Evolutionary conservation across 306 rosid genomes (phyloP), one percentile per base, ranked within the genome.

Genomic region (Cucurbita argyrosperma): DNA sequence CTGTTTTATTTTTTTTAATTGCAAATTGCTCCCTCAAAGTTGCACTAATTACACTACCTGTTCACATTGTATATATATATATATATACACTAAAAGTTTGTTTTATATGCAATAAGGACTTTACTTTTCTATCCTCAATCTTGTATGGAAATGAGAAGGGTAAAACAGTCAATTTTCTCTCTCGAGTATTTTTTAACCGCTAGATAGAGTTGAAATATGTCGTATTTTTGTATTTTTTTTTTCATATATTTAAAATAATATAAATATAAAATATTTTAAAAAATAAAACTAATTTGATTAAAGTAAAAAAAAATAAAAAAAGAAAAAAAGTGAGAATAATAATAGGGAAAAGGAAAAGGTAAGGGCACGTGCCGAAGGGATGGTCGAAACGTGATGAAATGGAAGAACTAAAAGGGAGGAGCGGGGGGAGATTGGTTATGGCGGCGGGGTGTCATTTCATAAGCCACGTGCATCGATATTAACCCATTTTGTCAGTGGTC

Each of bases 391-490:
- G 90, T 90, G 96, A 81, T 76, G 78, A 88, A 88, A 84, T 80
- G 87, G 65, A 70, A 53, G 45, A 38, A 13, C 16, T 0, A 11
- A 78, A 79, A 78, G 72, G 7, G 73, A 78, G 74, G 49, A 5
- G 37, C 21, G 73, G 50, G n/a, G 26, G 53, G 71, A 23, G 55
- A 50, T 58, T 40, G 72, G 81, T 78, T 52, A 75, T 91, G 99
- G 96, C 99, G 96, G 99, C 99, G 95, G 90, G 93, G 96, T 84
- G 13, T 70, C 85, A 3, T 86, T 84, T 79, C 80, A 90, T 76
- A 80, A 83, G 92, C 80, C 90, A 89, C 91, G 96, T 88, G 96
- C 78, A 80, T 35, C 14, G 46, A 76, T 66, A 77, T 40, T 79
- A 85, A 87, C 82, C 84, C 85, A 63, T 76, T 71, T 16, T 30